phyloP scores from a whole-genome alignment of 768 basidiomycete genomes.

The Serendipita vermifera region DNA sequence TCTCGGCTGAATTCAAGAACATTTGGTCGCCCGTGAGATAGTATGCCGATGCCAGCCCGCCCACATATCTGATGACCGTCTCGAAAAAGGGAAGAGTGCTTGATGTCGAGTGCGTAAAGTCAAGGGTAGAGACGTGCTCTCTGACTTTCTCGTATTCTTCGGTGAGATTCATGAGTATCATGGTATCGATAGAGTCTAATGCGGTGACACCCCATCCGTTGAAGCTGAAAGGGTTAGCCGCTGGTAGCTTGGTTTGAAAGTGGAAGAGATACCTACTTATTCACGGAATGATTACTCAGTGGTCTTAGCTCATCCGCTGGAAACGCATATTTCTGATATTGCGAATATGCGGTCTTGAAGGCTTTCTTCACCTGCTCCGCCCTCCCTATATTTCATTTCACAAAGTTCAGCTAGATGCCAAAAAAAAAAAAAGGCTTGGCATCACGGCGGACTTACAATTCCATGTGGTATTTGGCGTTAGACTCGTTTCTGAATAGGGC shows the following conservation, averaged over 20 bases:
- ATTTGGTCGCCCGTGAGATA: slow-evolving; percentile 53
- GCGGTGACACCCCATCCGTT: slow-evolving; percentile 71
- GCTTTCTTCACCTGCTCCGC: slow-evolving; percentile 47
- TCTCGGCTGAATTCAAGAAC: slow-evolving; percentile 57
- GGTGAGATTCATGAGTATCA: slow-evolving; percentile 65
- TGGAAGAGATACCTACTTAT: slow-evolving; percentile 34
- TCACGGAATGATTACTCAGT: slow-evolving; percentile 30
- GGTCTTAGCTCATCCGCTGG: slow-evolving; percentile 54
- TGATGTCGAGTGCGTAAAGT: slow-evolving; percentile 38
- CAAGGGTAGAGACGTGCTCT: slow-evolving; percentile 34
- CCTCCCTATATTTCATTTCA: slow-evolving; percentile 23
- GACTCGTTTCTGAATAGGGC: too few species aligned
- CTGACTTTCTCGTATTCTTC: slow-evolving; percentile 58
- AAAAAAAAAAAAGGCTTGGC: too few species aligned
- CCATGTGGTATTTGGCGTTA: too few species aligned
- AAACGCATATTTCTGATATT: slow-evolving; percentile 42
- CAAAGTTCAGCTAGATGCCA: too few species aligned
- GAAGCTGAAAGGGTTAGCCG: slow-evolving; percentile 35
- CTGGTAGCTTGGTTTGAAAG: not conserved
- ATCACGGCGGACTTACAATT: too few species aligned
- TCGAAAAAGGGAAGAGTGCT: slow-evolving; percentile 53
- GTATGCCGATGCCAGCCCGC: slow-evolving; percentile 74
- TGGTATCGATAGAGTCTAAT: slow-evolving; percentile 75
- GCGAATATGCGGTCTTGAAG: slow-evolving; percentile 54
- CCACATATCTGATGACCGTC: slow-evolving; percentile 82